Evolutionary conservation across 108 stramenopile genomes (phyloP), one percentile per base, ranked within the genome.

Genomic region (Pseudonitzschia delicatissima): DNA sequence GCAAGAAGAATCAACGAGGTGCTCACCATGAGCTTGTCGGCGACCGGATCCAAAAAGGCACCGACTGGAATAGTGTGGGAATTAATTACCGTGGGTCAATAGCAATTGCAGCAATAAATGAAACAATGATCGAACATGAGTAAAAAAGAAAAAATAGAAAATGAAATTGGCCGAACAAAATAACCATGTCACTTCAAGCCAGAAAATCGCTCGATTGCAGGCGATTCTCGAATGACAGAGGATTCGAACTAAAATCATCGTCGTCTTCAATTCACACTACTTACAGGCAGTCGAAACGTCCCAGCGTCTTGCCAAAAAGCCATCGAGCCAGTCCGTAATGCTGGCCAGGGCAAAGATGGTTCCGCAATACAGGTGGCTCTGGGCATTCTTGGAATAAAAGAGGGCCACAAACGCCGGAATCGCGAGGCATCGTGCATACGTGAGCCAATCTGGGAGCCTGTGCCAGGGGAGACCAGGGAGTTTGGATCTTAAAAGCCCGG

Each of bases 21-120:
- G 15, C 85, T 77, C 2, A 98, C 97, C 93, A 96, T 93, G 20
- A 98, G 78, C 76, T 98, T 98, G 72, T 98, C 98, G 0, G 96
- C 96, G 8, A 98, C 98, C 21, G 98, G 98, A 76, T 98, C 98
- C 53, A 98, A 69, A 76, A 98, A 98, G 18, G 96, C 96, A 5
- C 98, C 98, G 74, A 97, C 53, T 55, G 32, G n/a, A 27, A 12
- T 33, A 23, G 3, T 12, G 11, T 7, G 0, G 7, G 29, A 27
- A 17, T 18, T 7, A 21, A 17, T 48, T 48, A 23, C 7, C 20
- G 47, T 23, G 17, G 13, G 47, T 17, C 13, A 48, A 48, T 18
- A n/a, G 17, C 3, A 21, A 48, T 5, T 9, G 20, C 3, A 48
- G 23, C 1, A 48, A 48, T 11, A 39, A 2, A 23, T 18, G 2